phyloP scores from a whole-genome alignment of 108 stramenopile species.

The Skeletonema costatum region DNA sequence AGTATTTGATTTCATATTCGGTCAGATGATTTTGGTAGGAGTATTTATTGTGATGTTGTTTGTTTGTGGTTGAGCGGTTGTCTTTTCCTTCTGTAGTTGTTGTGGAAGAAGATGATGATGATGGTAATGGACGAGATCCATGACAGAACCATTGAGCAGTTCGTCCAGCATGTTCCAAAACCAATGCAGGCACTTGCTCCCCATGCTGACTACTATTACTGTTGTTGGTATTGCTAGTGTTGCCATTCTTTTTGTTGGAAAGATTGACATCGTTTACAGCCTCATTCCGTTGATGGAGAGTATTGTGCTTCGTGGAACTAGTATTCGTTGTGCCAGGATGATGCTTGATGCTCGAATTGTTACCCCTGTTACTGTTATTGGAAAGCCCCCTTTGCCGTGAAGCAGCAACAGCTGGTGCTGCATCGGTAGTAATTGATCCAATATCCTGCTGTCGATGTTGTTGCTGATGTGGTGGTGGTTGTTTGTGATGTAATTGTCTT shows the following conservation, averaged over 20 bases:
- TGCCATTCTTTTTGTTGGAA: slow-evolving; percentile 22
- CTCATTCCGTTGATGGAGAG: not conserved
- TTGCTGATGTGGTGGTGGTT: not conserved
- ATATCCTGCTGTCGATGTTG: slow-evolving; percentile 8
- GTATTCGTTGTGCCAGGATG: not conserved
- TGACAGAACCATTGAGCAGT: slow-evolving; percentile 90
- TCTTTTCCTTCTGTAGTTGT: not conserved
- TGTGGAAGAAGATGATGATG: not conserved
- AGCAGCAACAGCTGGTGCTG: not conserved
- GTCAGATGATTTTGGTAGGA: slow-evolving; percentile 52
- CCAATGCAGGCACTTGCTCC: slow-evolving; percentile 72
- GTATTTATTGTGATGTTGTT: not conserved
- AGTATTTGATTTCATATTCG: slow-evolving; percentile 86
- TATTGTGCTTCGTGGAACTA: not conserved
- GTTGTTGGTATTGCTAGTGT: slow-evolving; percentile 11
- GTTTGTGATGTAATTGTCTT: not conserved
- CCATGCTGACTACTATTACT: slow-evolving; percentile 30
- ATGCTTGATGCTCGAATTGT: not conserved
- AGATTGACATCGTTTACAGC: slow-evolving; percentile 36
- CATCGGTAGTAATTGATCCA: slow-evolving; percentile 22
- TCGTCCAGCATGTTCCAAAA: slow-evolving; percentile 86
- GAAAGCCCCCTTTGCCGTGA: not conserved
- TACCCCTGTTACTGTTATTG: not conserved
- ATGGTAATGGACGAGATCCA: slow-evolving; percentile 17
- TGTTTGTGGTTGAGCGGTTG: not conserved